Percentiles rank a stretch among this genome's conserved stretches.
Evolutionary conservation across 805 yeast genomes (phyloP).

Genomic region (Kodamaea laetipori): DNA sequence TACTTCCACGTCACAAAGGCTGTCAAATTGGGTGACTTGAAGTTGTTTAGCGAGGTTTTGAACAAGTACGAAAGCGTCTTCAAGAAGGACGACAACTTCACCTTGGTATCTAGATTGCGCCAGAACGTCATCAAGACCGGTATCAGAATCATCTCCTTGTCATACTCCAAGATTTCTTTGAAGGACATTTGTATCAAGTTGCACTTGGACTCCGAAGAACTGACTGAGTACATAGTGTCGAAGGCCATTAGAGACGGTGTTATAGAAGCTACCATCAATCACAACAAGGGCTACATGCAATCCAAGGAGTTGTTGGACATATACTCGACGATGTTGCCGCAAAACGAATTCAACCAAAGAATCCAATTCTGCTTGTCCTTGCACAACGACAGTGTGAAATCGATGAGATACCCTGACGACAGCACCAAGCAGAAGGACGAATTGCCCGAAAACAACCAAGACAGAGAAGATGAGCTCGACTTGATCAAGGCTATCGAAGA

Average conservation of each 20-base stretch:
- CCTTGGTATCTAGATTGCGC: slow-evolving; percentile 83
- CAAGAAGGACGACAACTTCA: slow-evolving; percentile 76
- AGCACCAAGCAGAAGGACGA: slow-evolving; percentile 32
- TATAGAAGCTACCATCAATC: slow-evolving; percentile 91
- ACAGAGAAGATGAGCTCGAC: slow-evolving; percentile 44
- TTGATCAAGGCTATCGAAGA: slow-evolving; percentile 53
- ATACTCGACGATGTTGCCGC: slow-evolving; percentile 87
- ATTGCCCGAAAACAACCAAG: slow-evolving; percentile 28
- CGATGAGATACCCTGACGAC: slow-evolving; percentile 84
- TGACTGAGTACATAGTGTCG: slow-evolving; percentile 95
- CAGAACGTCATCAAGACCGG: slow-evolving; percentile 98
- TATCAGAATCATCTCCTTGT: slow-evolving; percentile 85
- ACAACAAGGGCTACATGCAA: slow-evolving; percentile 88
- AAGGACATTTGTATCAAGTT: slow-evolving; percentile 92
- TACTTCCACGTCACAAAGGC: slow-evolving; percentile 88
- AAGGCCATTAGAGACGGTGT: slow-evolving; percentile 97
- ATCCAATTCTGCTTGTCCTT: slow-evolving; percentile 87
- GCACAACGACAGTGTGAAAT: slow-evolving; percentile 89
- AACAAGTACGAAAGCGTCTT: slow-evolving; percentile 61
- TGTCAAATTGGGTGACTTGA: slow-evolving; percentile 88
- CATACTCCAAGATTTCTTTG: slow-evolving; percentile 87
- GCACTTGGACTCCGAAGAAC: slow-evolving; percentile 89
- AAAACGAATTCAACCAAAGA: slow-evolving; percentile 85
- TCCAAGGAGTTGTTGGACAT: slow-evolving; percentile 83
- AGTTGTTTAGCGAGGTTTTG: slow-evolving; percentile 72